Evolutionary conservation across 1,284 basidiomycete species (phyloP).

Genomic region (Xanthoconium separans): DNA sequence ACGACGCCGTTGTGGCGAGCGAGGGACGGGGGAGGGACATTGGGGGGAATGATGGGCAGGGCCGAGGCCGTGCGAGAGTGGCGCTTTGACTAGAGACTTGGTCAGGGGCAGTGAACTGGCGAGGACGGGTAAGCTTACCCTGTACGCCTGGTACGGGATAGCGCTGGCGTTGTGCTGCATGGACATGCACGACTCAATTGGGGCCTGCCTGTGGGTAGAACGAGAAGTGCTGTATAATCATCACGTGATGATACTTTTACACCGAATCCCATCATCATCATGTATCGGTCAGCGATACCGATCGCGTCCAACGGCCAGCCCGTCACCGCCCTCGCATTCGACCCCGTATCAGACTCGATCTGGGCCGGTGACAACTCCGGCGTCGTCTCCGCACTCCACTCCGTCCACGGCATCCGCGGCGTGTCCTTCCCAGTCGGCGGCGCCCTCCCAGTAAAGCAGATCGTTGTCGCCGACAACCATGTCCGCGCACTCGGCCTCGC

Average conservation of each 20-base stretch:
- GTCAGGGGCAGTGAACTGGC: background rate
- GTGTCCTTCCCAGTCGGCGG: constrained; percentile 78
- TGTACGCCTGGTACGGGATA: constrained; percentile 75
- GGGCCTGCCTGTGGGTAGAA: too few relatives aligned
- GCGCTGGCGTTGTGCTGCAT: constrained; percentile 12
- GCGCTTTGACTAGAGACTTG: constrained; percentile 57
- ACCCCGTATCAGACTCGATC: constrained; percentile 86
- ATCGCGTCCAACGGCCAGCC: constrained; percentile 44
- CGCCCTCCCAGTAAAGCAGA: constrained; percentile 63
- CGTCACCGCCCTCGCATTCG: constrained; percentile 79
- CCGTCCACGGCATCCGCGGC: constrained; percentile 63
- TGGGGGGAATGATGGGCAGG: constrained; percentile 28
- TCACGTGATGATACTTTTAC: constrained; percentile 16
- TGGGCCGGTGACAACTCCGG: constrained; percentile 85
- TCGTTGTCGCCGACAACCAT: constrained; percentile 73
- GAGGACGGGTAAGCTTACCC: constrained; percentile 38
- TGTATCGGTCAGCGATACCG: constrained; percentile 39
- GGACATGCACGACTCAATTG: too few relatives aligned
- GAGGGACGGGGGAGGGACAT: constrained; percentile 31
- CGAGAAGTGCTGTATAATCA: background rate
- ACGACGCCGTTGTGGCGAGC: background rate
- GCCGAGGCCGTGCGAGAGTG: constrained; percentile 59
- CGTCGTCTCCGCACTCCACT: constrained; percentile 71
- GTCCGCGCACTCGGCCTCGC: constrained; percentile 62
- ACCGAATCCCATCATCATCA: constrained; percentile 10